Base-by-base conservation (phyloP, 371 early-diverging fungal species). In the Apophysomyces variabilis region DNA sequence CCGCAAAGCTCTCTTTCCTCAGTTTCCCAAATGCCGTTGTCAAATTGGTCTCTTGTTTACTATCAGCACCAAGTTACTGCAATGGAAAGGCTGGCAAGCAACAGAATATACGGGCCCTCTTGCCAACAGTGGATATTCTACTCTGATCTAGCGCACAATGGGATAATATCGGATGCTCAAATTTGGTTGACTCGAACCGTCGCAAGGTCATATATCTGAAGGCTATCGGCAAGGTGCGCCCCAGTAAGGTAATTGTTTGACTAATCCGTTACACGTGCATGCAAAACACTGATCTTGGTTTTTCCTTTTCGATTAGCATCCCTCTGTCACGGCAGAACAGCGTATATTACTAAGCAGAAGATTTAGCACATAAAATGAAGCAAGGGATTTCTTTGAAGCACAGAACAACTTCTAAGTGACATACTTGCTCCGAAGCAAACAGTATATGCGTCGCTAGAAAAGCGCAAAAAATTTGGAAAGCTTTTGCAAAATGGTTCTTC, bases 211-310 rank as follows among this genome's bases (percentile, higher is more conserved):
- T 80, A 56, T 99, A 99, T 75, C 93, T 96, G 90, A 89, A 90
- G 61, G 96, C 97, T 4, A 95, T 99, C 68, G 88, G 89, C n/a
- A 93, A 92, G 66, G 86, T 98, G 16, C 99, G 97, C 76, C 98
- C 99, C 0, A 98, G 98, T 70, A 99, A 97, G 89, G 92, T 93
- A 82, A 70, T 38, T 26, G 32, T 26, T 26, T 26, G 32, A 26
- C 32, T 26, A 26, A 26, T 26, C 3, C 3, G 47, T 13, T 32
- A 45, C 9, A 16, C 1, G 9, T 45, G 13, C 16, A n/a, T 14
- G 26, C 0, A 21, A 14, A 11, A 35, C 50, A 54, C 12, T 56
- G 32, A 7, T 13, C 44, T 61, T 12, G 16, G n/a, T 60, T 9
- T 61, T 38, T 4, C 7, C 41, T 35, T 5, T 75, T 26, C 32